Evolutionary conservation across 2,329 filamentous ascomycete genomes (phyloP), one percentile per base, ranked within the genome.

Genomic region (Alternaria sp.): DNA sequence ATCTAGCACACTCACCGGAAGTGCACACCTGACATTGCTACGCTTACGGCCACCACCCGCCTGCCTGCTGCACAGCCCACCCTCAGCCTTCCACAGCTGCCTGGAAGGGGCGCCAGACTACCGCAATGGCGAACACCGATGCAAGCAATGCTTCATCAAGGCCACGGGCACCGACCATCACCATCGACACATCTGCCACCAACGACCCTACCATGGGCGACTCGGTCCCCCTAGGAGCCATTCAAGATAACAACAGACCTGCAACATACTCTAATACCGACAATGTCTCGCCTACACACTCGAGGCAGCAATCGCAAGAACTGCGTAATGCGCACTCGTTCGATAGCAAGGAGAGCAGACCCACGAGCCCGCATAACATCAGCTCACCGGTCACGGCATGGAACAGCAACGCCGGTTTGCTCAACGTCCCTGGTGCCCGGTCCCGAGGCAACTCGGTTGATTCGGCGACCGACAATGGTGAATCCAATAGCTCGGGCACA

Each of bases 391-490:
- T 84, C 11, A 78, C 82, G 20, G 84, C 83, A 66, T 81, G 81
- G 82, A 80, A 81, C 32, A 80, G 81, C 30, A 85, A 86, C n/a
- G 78, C 83, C 5, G 86, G 85, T 54, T 89, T 88, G 69, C 80
- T 91, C 32, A 83, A 87, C 0, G 89, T 91, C 2, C 89, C 89
- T 3, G 85, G 84, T 3, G 77, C 83, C n/a, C 81, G 88, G 57
- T 89, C 88, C 57, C 82, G 89, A 66, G 88, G 88, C 4, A 88
- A 87, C 65, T 91, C 89, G 1, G 74, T 92, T 49, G 90, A 91
- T 69, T 90, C 88, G 11, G 85, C 87, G 47, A 75, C 75, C 7
- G 85, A 86, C 58, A 84, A 81, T 7, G 83, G 84, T 18, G 84
- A 85, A 58, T 80, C 84, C n/a, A 78, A 82, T 38, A 81, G 83